Base-by-base conservation (phyloP, 2,329 filamentous ascomycete genomes). In the Tricladium varicosporioides region DNA sequence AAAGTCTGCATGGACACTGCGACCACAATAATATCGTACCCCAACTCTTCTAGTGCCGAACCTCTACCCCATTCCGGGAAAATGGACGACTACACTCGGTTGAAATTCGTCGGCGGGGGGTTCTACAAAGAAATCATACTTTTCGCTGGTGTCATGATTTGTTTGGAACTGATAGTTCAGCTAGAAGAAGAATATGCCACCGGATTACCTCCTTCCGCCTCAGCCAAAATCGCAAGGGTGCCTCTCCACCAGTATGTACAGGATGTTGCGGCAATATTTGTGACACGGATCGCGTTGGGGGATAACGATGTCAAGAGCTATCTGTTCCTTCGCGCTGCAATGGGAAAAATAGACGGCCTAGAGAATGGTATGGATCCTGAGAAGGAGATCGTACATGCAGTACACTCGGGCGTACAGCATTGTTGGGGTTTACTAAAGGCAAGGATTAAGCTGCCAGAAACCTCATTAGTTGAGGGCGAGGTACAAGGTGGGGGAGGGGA, bases 241-340 rank as follows among this genome's bases (percentile, higher is more conserved):
- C 58, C 67, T 15, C 60, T 67, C 1, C 43, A 76, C 5, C 33
- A 54, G 3, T 66, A 69, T n/a, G 60, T 74, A 57, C 51, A 71
- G 4, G 48, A 56, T 48, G 55, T 1, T 43, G 73, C 1, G 63
- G 70, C 1, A n/a, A n/a, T n/a, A n/a, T n/a, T n/a, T n/a, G n/a
- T n/a, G 60, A 59, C 71, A 44, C 65, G 75, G 1, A 70, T 78
- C 44, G 65, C 65, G 0, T 61, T 69, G 10, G 74, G 72, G 4
- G 76, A 79, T 59, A 78, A 75, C 1, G 78, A 78, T 18, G 70
- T 78, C 48, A 78, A 78, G 64, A 67, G 63, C 0, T 71, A 75
- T 43, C 66, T 78, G 60, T 75, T 78, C 46, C 53, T 75, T 2
- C 64, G 59, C 8, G 74, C 76, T 65, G 68, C 75, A 1, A 50